These are phyloP conservation scores for Metschnikowia lachancei DNA, from an alignment of 805 yeast species.

Conservation along the genomic window DNA sequence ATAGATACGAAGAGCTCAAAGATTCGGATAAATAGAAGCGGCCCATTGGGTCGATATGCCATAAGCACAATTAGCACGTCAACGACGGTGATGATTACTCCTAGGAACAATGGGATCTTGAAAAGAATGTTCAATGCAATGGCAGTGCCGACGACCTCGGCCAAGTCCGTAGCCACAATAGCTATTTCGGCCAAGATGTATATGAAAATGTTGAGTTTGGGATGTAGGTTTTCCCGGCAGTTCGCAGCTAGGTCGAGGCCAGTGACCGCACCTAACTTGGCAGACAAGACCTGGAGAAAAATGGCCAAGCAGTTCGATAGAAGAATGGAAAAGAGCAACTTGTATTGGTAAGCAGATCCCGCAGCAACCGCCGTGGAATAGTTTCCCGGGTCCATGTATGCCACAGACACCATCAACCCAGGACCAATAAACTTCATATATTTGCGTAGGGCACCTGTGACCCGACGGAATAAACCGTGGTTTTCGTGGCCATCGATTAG, in stretches of 20 bases:
- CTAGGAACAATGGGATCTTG: constrained; percentile 73
- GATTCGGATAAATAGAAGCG: constrained; percentile 69
- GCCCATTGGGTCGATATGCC: constrained; percentile 85
- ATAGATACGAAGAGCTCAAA: constrained; percentile 81
- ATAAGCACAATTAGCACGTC: constrained; percentile 83
- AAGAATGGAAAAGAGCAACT: constrained; percentile 72
- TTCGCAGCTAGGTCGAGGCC: constrained; percentile 89
- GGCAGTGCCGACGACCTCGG: constrained; percentile 98
- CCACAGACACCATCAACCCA: constrained; percentile 90
- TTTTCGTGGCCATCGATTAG: not conserved
- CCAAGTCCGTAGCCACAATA: constrained; percentile 91
- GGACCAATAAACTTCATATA: constrained; percentile 82
- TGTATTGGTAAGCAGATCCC: constrained; percentile 82
- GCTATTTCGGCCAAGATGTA: constrained; percentile 85
- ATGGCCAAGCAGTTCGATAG: constrained; percentile 85
- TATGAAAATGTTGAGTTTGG: constrained; percentile 54
- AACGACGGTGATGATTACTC: constrained; percentile 79
- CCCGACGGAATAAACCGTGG: constrained; percentile 9
- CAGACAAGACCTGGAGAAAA: constrained; percentile 78
- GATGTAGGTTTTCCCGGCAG: constrained; percentile 73
- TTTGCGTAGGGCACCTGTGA: constrained; percentile 32
- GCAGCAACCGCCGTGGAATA: constrained; percentile 93
- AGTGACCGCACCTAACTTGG: constrained; percentile 89
- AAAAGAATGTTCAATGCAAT: constrained; percentile 84
- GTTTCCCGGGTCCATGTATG: constrained; percentile 98